These are phyloP conservation scores for Pulveroboletus sp. DNA, from an alignment of 768 basidiomycete species.

Conservation along the genomic window DNA sequence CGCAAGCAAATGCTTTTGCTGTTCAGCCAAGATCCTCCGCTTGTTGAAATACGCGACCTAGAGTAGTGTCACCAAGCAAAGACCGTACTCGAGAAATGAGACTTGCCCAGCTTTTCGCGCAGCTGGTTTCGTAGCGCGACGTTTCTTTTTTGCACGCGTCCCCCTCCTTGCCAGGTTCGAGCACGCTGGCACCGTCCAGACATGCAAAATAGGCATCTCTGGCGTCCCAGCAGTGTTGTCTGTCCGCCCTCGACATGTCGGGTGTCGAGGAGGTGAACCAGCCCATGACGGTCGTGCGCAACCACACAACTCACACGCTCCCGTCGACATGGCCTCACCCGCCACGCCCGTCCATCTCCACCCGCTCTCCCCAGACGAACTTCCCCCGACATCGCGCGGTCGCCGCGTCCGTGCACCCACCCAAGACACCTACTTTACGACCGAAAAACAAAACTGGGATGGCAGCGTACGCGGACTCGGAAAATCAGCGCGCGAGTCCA, in stretches of 20 bases:
- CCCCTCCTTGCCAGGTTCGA: slow-evolving; percentile 74
- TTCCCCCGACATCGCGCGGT: slow-evolving; percentile 35
- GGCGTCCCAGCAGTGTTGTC: slow-evolving; percentile 81
- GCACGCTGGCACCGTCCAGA: slow-evolving; percentile 64
- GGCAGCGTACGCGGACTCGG: slow-evolving; percentile 58
- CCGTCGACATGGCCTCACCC: slow-evolving; percentile 21
- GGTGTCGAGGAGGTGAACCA: slow-evolving; percentile 38
- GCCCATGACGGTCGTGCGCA: slow-evolving; percentile 17
- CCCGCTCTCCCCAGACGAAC: slow-evolving; percentile 64
- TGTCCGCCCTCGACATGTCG: slow-evolving; percentile 57
- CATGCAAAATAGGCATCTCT: slow-evolving; percentile 86
- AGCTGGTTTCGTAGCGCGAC: slow-evolving; percentile 62
- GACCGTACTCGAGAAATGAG: neutral
- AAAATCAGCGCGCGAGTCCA: slow-evolving; percentile 32
- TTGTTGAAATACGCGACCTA: slow-evolving; percentile 97
- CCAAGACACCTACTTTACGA: slow-evolving; percentile 51
- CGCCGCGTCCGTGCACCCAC: slow-evolving; percentile 45
- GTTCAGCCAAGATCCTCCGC: slow-evolving; percentile 76
- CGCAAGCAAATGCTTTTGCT: slow-evolving; percentile 70
- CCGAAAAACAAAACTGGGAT: slow-evolving; percentile 49
- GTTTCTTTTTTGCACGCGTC: slow-evolving; percentile 57
- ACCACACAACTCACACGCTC: neutral
- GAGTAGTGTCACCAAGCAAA: neutral
- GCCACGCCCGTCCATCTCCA: slow-evolving; percentile 68
- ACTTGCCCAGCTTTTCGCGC: slow-evolving; percentile 89